Conservation (phyloP, 208 protist genomes). For the Leishmania lainsoni region DNA sequence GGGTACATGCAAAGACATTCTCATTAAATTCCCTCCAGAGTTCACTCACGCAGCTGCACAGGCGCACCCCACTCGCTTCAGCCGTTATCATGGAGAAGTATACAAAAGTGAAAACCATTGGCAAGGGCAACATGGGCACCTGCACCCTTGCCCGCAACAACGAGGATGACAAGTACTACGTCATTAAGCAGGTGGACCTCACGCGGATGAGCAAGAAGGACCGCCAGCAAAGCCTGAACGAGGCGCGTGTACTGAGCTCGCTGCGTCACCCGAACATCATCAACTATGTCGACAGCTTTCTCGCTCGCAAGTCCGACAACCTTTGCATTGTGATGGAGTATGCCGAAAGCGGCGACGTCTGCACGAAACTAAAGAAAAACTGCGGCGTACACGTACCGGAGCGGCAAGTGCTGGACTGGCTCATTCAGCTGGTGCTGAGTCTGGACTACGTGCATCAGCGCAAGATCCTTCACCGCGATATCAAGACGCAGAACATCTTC, state of each 20-base stretch:
- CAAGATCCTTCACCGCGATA: slow-evolving; percentile 93
- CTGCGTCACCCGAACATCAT: slow-evolving; percentile 95
- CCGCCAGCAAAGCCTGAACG: slow-evolving; percentile 90
- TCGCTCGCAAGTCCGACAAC: slow-evolving; percentile 86
- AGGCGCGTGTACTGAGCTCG: slow-evolving; percentile 86
- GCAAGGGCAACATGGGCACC: slow-evolving; percentile 95
- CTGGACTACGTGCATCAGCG: slow-evolving; percentile 92
- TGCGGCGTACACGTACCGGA: slow-evolving; percentile 84
- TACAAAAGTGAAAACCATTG: slow-evolving; percentile 90
- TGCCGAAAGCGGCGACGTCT: slow-evolving; percentile 89
- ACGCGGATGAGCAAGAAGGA: slow-evolving; percentile 90
- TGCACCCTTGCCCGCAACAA: slow-evolving; percentile 91
- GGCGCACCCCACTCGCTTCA: background rate
- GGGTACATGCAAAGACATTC: background rate
- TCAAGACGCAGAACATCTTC: slow-evolving; percentile 95
- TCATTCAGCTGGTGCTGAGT: slow-evolving; percentile 90
- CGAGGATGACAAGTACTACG: slow-evolving; percentile 91
- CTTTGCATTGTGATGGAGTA: slow-evolving; percentile 95
- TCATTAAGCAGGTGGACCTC: slow-evolving; percentile 94
- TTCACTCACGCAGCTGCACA: background rate
- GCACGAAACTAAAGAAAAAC: slow-evolving; percentile 75
- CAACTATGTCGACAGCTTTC: slow-evolving; percentile 93
- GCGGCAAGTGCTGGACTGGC: slow-evolving; percentile 85
- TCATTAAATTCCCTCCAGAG: background rate
- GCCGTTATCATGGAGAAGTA: slow-evolving; percentile 87